These are phyloP conservation scores for Rutidosis leptorrhynchoides DNA, from an alignment of 129 eudicot species.

Conservation along the genomic window DNA sequence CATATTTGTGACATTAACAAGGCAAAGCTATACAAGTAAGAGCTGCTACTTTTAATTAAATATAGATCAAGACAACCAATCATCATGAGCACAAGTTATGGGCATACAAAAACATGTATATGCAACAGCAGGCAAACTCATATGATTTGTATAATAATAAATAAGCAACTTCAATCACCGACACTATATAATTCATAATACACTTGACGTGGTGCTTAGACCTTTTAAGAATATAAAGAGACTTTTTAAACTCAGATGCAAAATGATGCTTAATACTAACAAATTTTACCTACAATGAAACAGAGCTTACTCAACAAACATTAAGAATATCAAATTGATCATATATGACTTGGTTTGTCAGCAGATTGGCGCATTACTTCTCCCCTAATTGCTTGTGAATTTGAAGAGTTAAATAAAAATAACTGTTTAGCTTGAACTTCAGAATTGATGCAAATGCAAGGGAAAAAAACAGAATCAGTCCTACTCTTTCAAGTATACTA, in stretches of 20 bases:
- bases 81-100: neutral
- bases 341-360: neutral
- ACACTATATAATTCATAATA: too few species aligned
- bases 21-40: neutral
- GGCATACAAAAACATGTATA: neutral
- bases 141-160: too few species aligned
- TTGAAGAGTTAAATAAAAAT: neutral
- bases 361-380: neutral
- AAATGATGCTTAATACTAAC: too few species aligned
- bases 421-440: neutral
- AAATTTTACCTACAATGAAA: too few species aligned
- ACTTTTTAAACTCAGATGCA: too few species aligned
- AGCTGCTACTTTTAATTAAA: neutral
- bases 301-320: too few species aligned
- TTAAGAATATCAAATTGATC: neutral
- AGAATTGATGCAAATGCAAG: neutral
- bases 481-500: too few species aligned
- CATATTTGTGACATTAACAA: neutral
- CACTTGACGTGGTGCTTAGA: too few species aligned
- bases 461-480: neutral
- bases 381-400: too few species aligned
- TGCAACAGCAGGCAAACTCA: too few species aligned
- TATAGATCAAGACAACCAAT: neutral
- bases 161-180: too few species aligned
- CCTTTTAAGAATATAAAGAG: too few species aligned